Conservation (phyloP, 768 basidiomycete species). For the Lentinula sp. region DNA sequence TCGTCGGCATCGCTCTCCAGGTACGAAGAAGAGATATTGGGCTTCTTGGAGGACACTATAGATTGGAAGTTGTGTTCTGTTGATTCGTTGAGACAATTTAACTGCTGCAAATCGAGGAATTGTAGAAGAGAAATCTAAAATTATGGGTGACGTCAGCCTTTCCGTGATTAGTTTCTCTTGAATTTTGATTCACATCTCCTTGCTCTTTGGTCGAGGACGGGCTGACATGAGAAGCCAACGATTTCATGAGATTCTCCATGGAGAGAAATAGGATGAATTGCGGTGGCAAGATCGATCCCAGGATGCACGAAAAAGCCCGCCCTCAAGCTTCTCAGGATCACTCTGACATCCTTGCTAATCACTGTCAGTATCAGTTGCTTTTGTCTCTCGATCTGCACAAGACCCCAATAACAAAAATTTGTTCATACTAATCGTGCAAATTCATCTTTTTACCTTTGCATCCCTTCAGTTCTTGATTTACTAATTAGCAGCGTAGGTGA, state of each 20-base stretch:
- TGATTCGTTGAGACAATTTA: conserved; percentile 69
- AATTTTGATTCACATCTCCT: background rate
- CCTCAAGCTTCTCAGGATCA: background rate
- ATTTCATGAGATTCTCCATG: background rate
- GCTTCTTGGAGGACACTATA: conserved; percentile 36
- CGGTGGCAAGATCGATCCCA: background rate
- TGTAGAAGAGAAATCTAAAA: conserved; percentile 48
- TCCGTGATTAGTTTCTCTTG: background rate
- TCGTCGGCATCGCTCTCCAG: conserved; percentile 70
- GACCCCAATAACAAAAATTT: too few relatives aligned
- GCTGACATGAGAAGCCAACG: background rate
- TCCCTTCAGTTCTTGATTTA: too few relatives aligned
- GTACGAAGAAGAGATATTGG: conserved; percentile 37
- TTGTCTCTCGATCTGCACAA: too few relatives aligned
- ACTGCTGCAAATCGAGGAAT: conserved; percentile 51
- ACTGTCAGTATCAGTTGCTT: too few relatives aligned
- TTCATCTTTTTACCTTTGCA: too few relatives aligned
- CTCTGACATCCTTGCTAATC: background rate
- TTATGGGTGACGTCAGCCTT: background rate
- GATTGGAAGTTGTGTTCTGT: conserved; percentile 42
- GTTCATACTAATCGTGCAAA: too few relatives aligned
- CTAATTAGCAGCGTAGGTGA: background rate
- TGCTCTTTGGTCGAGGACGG: background rate
- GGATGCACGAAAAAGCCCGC: background rate
- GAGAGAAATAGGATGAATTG: background rate